Evolutionary conservation across 2,329 filamentous ascomycete genomes (phyloP).

Genomic region (Alternaria sp.): DNA sequence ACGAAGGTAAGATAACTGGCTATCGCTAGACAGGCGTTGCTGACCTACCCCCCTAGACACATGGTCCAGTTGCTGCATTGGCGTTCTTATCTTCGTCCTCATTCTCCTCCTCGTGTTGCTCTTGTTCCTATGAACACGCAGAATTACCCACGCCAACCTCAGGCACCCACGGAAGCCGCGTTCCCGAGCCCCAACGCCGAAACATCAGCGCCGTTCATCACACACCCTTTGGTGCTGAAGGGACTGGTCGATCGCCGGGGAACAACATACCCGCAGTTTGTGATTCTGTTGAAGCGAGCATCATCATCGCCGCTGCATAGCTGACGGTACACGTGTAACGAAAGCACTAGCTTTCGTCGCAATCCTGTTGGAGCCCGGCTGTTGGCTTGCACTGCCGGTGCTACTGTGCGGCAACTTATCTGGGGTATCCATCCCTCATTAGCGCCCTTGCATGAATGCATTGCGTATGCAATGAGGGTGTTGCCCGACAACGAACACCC

Average conservation of each 20-base stretch:
- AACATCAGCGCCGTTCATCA: neutral
- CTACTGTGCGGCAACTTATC: constrained; percentile 7
- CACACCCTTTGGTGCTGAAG: constrained; percentile 1
- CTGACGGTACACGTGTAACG: constrained; percentile 7
- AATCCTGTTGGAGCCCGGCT: neutral
- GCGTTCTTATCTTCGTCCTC: constrained; percentile 82
- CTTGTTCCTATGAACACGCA: constrained; percentile 61
- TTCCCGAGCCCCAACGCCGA: neutral
- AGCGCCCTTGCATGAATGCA: constrained; percentile 13
- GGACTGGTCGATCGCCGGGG: neutral
- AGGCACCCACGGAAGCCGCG: neutral
- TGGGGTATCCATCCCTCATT: constrained; percentile 25
- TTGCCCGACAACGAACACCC: neutral
- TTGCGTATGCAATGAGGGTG: constrained; percentile 18
- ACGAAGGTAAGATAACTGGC: constrained; percentile 70
- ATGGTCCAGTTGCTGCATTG: constrained; percentile 89
- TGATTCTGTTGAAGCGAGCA: neutral
- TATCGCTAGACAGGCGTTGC: neutral
- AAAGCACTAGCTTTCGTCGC: constrained; percentile 7
- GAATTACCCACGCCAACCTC: neutral
- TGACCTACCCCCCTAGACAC: constrained; percentile 55
- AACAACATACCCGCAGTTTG: neutral
- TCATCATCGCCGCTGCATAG: neutral
- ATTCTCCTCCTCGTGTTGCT: constrained; percentile 86
- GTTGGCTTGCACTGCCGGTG: constrained; percentile 17